Conservation (phyloP, 768 basidiomycete genomes). For the Termitomyces sp. region DNA sequence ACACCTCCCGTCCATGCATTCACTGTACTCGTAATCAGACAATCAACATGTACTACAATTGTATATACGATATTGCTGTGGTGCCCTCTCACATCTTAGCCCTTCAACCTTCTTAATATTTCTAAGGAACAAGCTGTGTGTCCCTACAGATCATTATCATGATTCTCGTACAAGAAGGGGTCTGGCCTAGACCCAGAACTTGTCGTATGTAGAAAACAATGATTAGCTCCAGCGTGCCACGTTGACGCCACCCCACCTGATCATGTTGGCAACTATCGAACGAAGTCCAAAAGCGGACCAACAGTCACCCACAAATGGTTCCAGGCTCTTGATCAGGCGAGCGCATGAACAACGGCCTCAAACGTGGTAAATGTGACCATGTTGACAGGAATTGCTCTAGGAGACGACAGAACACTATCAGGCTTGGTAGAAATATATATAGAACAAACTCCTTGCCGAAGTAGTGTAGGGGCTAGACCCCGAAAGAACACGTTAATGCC, state of each 20-base stretch:
- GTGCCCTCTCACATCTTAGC: neutral
- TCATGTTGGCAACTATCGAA: neutral
- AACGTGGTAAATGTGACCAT: constrained; percentile 78
- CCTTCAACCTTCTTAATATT: neutral
- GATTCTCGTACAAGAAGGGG: neutral
- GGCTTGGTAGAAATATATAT: neutral
- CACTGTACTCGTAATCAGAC: neutral
- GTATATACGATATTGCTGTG: neutral
- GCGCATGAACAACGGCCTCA: constrained; percentile 46
- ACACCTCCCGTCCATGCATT: neutral
- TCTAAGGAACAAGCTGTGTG: neutral
- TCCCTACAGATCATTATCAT: neutral
- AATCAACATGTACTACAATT: neutral
- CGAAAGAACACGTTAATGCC: constrained; percentile 68
- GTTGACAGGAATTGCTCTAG: constrained; percentile 79
- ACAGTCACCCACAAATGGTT: neutral
- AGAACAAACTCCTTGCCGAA: constrained; percentile 44
- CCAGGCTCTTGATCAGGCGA: constrained; percentile 11
- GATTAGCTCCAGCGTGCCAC: neutral
- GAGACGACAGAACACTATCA: neutral
- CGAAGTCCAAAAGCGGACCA: neutral
- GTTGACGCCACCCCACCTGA: neutral
- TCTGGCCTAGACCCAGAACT: neutral
- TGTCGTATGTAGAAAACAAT: neutral
- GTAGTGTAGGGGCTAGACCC: constrained; percentile 75